phyloP scores from a whole-genome alignment of 2,329 filamentous ascomycete species.

The Davidsoniella australis region DNA sequence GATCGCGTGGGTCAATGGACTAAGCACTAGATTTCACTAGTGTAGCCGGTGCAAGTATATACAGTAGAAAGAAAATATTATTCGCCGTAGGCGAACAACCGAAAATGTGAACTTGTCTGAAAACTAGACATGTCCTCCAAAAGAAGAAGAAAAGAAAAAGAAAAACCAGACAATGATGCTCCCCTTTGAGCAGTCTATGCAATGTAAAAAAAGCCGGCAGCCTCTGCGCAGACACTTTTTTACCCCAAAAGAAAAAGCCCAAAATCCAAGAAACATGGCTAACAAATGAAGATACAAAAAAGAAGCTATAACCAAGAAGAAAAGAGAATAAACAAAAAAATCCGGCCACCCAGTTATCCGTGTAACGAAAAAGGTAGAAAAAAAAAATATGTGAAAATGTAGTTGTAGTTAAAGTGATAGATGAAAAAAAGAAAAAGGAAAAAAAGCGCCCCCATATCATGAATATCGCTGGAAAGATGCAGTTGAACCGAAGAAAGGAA shows the following conservation, averaged over 20 bases:
- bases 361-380: slow-evolving; percentile 1
- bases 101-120: too few species aligned
- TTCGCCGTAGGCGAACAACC: too few species aligned
- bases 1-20: too few species aligned
- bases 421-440: background rate
- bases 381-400: slow-evolving; percentile 1
- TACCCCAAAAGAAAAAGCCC: slow-evolving; percentile 7
- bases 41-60: background rate
- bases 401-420: background rate
- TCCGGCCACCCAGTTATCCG: background rate
- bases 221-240: slow-evolving; percentile 12
- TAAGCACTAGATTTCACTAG: too few species aligned
- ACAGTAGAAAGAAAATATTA: background rate
- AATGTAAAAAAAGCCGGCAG: slow-evolving; percentile 8
- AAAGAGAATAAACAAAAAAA: background rate
- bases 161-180: background rate
- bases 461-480: slow-evolving; percentile 2
- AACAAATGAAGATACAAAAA: background rate
- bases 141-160: background rate
- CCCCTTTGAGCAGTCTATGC: slow-evolving; percentile 3
- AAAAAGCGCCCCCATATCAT: slow-evolving; percentile 7
- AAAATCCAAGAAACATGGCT: slow-evolving; percentile 2
- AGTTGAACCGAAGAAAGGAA: slow-evolving; percentile 1
- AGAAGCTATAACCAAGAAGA: background rate
- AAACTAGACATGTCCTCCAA: background rate